These are phyloP conservation scores for Leptomonas pyrrhocoris DNA, from an alignment of 208 protist species.

Conservation along the genomic window DNA sequence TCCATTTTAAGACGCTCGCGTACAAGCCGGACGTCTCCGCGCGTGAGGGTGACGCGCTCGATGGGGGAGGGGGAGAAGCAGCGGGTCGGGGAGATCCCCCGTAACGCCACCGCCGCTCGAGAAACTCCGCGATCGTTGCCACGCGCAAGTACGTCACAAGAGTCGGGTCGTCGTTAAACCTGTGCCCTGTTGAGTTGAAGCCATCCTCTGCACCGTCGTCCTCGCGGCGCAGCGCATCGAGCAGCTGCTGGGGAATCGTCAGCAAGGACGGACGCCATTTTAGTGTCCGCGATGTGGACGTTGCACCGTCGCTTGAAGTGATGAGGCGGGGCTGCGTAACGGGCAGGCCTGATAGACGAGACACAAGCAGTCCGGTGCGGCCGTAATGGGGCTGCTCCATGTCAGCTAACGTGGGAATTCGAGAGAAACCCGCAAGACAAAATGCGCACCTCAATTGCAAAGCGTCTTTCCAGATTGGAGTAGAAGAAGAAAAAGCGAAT, in stretches of 20 bases:
- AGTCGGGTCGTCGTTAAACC: conserved; percentile 34
- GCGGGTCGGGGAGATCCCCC: not conserved
- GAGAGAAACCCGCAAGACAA: too few species aligned
- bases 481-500: not conserved
- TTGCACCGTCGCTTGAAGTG: not conserved
- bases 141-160: conserved; percentile 54
- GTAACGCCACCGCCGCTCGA: conserved; percentile 15
- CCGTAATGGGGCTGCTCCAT: conserved; percentile 81
- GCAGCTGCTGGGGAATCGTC: conserved; percentile 72
- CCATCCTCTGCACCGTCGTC: conserved; percentile 20
- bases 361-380: conserved; percentile 67
- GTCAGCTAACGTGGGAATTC: not conserved
- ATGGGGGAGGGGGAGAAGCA: not conserved
- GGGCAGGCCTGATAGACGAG: conserved; percentile 42
- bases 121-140: conserved; percentile 44
- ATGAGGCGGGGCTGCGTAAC: conserved; percentile 40
- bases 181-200: not conserved
- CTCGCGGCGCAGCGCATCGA: conserved; percentile 46
- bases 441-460: not conserved
- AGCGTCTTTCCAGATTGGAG: too few species aligned
- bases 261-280: conserved; percentile 83
- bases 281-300: conserved; percentile 2
- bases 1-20: conserved; percentile 41
- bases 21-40: conserved; percentile 29
- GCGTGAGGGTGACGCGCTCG: not conserved